Evolutionary conservation across 208 protist species (phyloP).

Genomic region (Crithidia brevicula): DNA sequence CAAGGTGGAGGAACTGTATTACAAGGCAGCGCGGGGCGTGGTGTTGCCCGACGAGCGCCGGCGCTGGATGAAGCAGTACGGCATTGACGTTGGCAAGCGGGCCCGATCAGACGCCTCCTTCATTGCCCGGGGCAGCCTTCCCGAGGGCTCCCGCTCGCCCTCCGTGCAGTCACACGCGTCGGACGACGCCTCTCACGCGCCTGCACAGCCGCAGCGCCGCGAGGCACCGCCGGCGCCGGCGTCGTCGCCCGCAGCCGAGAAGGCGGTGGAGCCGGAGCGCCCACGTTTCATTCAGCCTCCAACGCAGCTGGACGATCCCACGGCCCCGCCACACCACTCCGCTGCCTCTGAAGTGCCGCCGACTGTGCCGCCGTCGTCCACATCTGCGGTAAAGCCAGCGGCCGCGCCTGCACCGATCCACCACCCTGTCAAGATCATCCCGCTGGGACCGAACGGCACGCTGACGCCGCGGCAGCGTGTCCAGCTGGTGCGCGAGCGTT

Average conservation of each 20-base stretch:
- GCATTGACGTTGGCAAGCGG: constrained; percentile 73
- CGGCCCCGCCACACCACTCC: constrained; percentile 3
- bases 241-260: not conserved
- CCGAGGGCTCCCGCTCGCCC: constrained; percentile 22
- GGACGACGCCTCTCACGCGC: not conserved
- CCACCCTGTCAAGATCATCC: constrained; percentile 50
- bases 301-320: constrained; percentile 8
- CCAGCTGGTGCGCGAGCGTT: constrained; percentile 72
- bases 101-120: constrained; percentile 59
- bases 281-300: constrained; percentile 34
- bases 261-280: not conserved
- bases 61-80: constrained; percentile 84
- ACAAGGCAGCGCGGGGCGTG: constrained; percentile 79
- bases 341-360: not conserved
- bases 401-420: not conserved
- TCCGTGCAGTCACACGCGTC: constrained; percentile 16
- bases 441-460: constrained; percentile 69
- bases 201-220: not conserved
- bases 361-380: not conserved
- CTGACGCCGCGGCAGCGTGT: constrained; percentile 66
- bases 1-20: constrained; percentile 90
- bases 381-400: not conserved
- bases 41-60: constrained; percentile 77
- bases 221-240: not conserved
- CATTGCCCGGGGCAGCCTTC: constrained; percentile 49